A percentile compares a stretch with the other conserved stretches of the same genome.
phyloP scores from a whole-genome alignment of 495 filamentous ascomycete species.

The Xeromyces bisporus region DNA sequence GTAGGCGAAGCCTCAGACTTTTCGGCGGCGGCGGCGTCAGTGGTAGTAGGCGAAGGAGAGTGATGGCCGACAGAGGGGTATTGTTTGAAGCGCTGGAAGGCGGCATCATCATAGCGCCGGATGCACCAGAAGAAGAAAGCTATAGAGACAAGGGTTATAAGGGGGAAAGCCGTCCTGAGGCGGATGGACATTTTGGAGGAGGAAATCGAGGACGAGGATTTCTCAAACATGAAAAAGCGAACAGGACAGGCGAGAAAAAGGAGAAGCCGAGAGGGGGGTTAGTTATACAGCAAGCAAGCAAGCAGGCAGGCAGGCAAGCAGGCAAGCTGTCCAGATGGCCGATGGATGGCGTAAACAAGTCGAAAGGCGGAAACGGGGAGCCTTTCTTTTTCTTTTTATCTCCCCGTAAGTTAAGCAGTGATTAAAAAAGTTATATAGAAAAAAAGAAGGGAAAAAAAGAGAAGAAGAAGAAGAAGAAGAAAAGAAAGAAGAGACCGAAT shows the following conservation, averaged over 20 bases:
- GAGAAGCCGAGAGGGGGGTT: not conserved
- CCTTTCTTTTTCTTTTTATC: not conserved
- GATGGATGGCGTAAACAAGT: slow-evolving; percentile 1
- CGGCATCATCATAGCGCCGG: slow-evolving; percentile 27
- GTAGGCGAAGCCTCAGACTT: slow-evolving; percentile 11
- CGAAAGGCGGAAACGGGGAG: slow-evolving; percentile 2
- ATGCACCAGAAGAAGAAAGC: slow-evolving; percentile 31
- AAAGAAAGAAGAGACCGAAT: not conserved
- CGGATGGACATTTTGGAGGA: slow-evolving; percentile 28
- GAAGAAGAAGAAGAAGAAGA: not conserved
- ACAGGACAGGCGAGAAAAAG: not conserved
- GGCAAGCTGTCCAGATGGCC: not conserved
- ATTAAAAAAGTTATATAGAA: not conserved
- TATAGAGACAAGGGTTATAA: slow-evolving; percentile 27
- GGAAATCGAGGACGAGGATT: slow-evolving; percentile 10
- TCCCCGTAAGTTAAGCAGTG: not conserved
- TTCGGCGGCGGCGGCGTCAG: too few species aligned
- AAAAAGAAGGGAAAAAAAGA: not conserved
- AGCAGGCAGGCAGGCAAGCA: not conserved
- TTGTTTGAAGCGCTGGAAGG: slow-evolving; percentile 26
- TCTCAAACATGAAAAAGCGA: slow-evolving; percentile 23
- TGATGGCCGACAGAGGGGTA: slow-evolving; percentile 19
- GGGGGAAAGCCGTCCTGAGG: slow-evolving; percentile 28
- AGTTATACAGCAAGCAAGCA: not conserved
- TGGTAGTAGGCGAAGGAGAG: too few species aligned